These are phyloP conservation scores for Globisporangium splendens DNA, from an alignment of 352 stramenopile genomes.

Conservation along the genomic window DNA sequence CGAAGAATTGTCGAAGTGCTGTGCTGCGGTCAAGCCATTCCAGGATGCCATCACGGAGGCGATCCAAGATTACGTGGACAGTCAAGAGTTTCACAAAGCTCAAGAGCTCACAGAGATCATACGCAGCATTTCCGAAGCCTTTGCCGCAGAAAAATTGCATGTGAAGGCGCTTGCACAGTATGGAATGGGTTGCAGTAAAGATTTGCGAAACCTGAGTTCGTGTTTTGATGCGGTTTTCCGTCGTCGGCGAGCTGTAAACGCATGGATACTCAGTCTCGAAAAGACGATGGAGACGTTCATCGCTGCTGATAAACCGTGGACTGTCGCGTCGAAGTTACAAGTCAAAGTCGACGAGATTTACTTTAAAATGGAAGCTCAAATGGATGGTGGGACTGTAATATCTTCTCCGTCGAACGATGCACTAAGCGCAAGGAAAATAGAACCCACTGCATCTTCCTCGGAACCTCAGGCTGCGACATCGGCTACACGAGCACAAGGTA, in stretches of 20 bases:
- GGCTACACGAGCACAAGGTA: background rate
- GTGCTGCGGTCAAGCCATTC: conserved; percentile 1
- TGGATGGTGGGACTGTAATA: background rate
- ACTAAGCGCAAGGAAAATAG: background rate
- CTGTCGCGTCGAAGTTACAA: background rate
- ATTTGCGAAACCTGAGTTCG: background rate
- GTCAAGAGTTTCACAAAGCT: conserved; percentile 9
- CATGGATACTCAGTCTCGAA: conserved; percentile 1
- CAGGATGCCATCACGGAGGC: background rate
- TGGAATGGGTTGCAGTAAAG: background rate
- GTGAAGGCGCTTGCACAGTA: background rate
- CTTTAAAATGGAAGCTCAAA: conserved; percentile 5
- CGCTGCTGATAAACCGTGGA: background rate
- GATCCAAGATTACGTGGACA: conserved; percentile 25
- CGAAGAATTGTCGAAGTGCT: background rate
- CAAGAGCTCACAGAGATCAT: conserved; percentile 7
- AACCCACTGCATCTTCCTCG: background rate
- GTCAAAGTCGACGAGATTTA: conserved; percentile 9
- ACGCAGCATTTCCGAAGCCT: background rate
- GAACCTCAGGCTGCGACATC: background rate
- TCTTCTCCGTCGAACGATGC: background rate
- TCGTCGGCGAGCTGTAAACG: conserved; percentile 1
- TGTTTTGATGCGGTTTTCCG: conserved; percentile 6
- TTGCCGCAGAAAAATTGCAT: background rate
- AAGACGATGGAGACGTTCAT: conserved; percentile 11